Evolutionary conservation across 176 grass and related monocot species (phyloP), one percentile per base, ranked within the genome.

Genomic region (Puya raimondii): DNA sequence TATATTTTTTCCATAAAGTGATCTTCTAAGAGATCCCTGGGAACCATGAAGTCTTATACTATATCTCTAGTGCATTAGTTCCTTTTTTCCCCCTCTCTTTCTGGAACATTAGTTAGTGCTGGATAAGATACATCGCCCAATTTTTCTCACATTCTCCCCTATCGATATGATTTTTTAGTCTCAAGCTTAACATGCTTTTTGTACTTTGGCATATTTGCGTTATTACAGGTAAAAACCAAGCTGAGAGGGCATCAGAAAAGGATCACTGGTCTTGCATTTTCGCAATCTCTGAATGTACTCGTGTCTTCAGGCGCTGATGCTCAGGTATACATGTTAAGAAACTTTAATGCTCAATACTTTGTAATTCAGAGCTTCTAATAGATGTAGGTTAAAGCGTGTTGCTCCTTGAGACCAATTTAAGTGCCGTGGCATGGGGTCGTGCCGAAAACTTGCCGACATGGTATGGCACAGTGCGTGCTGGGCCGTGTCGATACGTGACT

Each of bases 261-360:
- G 75, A 91, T 99, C 15, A 99, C 90, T 49, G 95, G 95, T n/a
- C 87, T 99, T 29, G 95, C 95, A 66, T 99, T 99, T 85, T 94
- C 95, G 9, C 90, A 99, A 76, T 80, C 75, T 42, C 70, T 99
- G 70, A 93, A 93, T 82, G 87, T 93, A 13, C 87, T 99, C 50
- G 87, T 99, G 64, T 99, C 95, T 47, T 99, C 95, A 64, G 95
- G 95, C 5, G 95, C 95, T 53, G 95, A 99, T 86, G 95, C 90
- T 56, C 95, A 99, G 90, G 95, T 99, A 87, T 67, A 18, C 74
- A 58, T 57, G 54, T 1, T 58, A 58, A 20, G 15, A 8, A 29
- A 29, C 27, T 29, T 58, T 58, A 17, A 7, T n/a, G 54, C 12
- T 58, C 54, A 8, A 18, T 58, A 1, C 52, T 54, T 54, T 54